Percentiles rank a stretch among this genome's conserved stretches.
These are phyloP conservation scores for Parasitella parasitica DNA, from an alignment of 371 early-diverging fungal species.

Conservation along the genomic window DNA sequence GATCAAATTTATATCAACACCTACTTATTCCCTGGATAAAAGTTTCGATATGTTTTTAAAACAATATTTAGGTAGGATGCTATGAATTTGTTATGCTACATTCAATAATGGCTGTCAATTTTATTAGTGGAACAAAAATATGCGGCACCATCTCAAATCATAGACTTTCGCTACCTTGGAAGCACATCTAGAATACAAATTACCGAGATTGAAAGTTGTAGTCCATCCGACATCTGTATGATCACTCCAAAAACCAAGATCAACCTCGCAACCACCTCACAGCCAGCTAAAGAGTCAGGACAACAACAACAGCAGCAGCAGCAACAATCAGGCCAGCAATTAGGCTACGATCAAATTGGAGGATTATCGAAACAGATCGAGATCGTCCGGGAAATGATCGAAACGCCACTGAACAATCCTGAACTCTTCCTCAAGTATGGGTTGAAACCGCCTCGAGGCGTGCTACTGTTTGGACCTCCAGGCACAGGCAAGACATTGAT, in stretches of 20 bases:
- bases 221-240: conserved; percentile 1
- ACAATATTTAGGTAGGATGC: conserved; percentile 19
- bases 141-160: conserved; percentile 39
- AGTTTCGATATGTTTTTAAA: conserved; percentile 17
- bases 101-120: background rate
- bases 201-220: background rate
- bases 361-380: conserved; percentile 72
- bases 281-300: background rate
- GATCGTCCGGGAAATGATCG: conserved; percentile 83
- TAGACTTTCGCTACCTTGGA: conserved; percentile 54
- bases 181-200: conserved; percentile 2
- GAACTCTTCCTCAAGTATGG: conserved; percentile 69
- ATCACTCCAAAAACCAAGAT: conserved; percentile 33
- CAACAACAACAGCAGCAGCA: background rate
- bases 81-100: background rate
- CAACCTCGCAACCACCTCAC: background rate
- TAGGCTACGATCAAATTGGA: conserved; percentile 56
- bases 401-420: conserved; percentile 80
- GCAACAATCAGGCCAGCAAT: background rate
- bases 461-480: conserved; percentile 95
- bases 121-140: conserved; percentile 53
- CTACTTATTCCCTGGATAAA: conserved; percentile 5
- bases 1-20: conserved; percentile 10
- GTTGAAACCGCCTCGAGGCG: conserved; percentile 86
- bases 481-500: conserved; percentile 98